Base-by-base conservation (phyloP, 225 moss, liverwort and hornwort species). In the Lunularia cruciata region DNA sequence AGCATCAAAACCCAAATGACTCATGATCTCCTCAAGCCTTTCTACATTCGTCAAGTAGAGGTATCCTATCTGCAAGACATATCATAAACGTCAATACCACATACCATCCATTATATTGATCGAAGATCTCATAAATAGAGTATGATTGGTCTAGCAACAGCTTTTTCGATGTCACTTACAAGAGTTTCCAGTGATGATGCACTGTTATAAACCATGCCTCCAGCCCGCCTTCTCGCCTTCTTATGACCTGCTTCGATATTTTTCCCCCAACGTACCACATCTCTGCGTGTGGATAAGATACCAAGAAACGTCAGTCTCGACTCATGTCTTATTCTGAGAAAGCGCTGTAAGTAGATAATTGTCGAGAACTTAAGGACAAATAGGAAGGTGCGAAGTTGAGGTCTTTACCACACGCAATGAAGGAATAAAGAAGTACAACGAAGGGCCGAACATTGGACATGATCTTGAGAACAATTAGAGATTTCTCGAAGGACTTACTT, bases 131-230 rank as follows among this genome's bases (percentile, higher is more conserved):
- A 18, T 47, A 18, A 18, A 10, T 18, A 10, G 10, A 10, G 18
- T 10, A n/a, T n/a, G n/a, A n/a, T n/a, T n/a, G n/a, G n/a, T n/a
- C n/a, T n/a, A n/a, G n/a, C n/a, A n/a, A 30, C 14, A 57, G n/a
- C n/a, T n/a, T n/a, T n/a, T n/a, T n/a, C n/a, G n/a, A n/a, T n/a
- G n/a, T n/a, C n/a, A 8, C 82, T 86, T 87, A 94, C 93, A 11
- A 98, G 85, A 36, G 96, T 98, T 78, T 98, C 93, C 76, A 98
- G 77, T 52, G 96, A 84, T 52, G 96, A 98, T 40, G 96, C 96
- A 80, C 93, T 89, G 72, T 87, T 83, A 26, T 98, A 98, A 15
- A 87, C 76, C 54, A 80, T 78, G 54, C 77, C 83, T 45, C 96
- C 96, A 15, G 96, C 96, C 35, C 96, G 87, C 71, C 87, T 83